Conservation (phyloP, 441 rosid genomes). For the Gossypium schwendimanii region DNA sequence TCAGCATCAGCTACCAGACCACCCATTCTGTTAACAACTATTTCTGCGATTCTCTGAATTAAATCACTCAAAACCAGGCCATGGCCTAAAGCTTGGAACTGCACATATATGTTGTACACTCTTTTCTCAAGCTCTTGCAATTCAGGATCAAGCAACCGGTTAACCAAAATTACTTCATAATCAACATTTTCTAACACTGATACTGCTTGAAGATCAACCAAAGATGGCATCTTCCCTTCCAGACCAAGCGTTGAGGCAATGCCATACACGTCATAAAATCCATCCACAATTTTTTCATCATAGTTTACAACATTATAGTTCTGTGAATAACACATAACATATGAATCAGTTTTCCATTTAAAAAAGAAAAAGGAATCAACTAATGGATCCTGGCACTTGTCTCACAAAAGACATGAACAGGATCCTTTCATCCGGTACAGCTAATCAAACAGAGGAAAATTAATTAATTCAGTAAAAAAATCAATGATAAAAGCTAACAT, state of each 20-base stretch:
- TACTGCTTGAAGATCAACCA: constrained; percentile 77
- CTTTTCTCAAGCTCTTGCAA: constrained; percentile 68
- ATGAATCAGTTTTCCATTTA: constrained; percentile 3
- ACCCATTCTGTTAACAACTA: constrained; percentile 90
- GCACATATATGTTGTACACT: constrained; percentile 38
- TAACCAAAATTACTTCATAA: constrained; percentile 78
- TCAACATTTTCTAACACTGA: constrained; percentile 57
- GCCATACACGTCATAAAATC: constrained; percentile 81
- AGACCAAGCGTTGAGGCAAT: constrained; percentile 46
- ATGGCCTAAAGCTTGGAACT: constrained; percentile 34
- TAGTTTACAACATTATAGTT: constrained; percentile 83
- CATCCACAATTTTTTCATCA: constrained; percentile 78
- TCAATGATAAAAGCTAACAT: not conserved
- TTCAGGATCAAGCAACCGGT: constrained; percentile 66
- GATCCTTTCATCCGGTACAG: not conserved
- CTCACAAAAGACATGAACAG: not conserved
- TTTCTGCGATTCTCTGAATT: constrained; percentile 74
- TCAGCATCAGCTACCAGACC: constrained; percentile 86
- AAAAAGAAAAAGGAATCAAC: not conserved
- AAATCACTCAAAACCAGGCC: constrained; percentile 44
- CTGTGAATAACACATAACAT: constrained; percentile 39
- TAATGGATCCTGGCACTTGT: not conserved
- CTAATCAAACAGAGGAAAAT: not conserved
- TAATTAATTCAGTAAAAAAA: not conserved
- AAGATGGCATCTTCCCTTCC: constrained; percentile 77